These are phyloP conservation scores for Glonium stellatum DNA, from an alignment of 495 filamentous ascomycete genomes.

Conservation along the genomic window DNA sequence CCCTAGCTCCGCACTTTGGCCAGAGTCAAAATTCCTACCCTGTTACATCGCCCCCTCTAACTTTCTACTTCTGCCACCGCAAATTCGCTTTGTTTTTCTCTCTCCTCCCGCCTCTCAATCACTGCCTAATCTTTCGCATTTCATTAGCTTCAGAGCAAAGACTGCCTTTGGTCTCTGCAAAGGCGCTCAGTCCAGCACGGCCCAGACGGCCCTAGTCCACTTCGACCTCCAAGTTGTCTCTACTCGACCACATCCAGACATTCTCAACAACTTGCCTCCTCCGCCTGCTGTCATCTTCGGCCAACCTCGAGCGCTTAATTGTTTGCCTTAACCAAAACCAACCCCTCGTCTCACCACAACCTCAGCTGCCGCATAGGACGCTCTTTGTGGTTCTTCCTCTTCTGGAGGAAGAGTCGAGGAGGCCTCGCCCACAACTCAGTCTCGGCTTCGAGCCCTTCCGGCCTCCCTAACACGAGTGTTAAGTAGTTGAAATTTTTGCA, in stretches of 20 bases:
- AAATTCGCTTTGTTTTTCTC: too few species aligned
- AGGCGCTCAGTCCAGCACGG: conserved; percentile 18
- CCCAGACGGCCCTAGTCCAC: conserved; percentile 15
- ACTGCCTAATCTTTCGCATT: neutral
- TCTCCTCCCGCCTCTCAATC: too few species aligned
- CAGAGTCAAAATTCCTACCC: too few species aligned
- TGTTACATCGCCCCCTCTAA: too few species aligned
- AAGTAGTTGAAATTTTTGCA: conserved; percentile 3
- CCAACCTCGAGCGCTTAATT: conserved; percentile 43
- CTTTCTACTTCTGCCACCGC: too few species aligned
- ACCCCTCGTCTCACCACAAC: conserved; percentile 48
- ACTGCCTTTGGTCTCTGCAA: conserved; percentile 16
- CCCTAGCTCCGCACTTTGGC: too few species aligned
- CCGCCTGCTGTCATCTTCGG: conserved; percentile 47
- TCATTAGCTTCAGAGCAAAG: neutral
- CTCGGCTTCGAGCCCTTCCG: conserved; percentile 79
- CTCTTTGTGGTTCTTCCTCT: conserved; percentile 95
- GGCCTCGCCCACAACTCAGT: conserved; percentile 70
- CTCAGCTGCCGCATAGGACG: conserved; percentile 99
- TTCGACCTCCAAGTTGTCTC: conserved; percentile 68
- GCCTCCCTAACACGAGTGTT: conserved; percentile 67
- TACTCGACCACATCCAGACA: conserved; percentile 51
- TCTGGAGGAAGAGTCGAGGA: conserved; percentile 85
- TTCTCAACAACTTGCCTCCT: conserved; percentile 63
- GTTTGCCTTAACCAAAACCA: conserved; percentile 43